These are phyloP conservation scores for Anisodus acutangulus DNA, from an alignment of 257 asterid genomes.

Conservation along the genomic window DNA sequence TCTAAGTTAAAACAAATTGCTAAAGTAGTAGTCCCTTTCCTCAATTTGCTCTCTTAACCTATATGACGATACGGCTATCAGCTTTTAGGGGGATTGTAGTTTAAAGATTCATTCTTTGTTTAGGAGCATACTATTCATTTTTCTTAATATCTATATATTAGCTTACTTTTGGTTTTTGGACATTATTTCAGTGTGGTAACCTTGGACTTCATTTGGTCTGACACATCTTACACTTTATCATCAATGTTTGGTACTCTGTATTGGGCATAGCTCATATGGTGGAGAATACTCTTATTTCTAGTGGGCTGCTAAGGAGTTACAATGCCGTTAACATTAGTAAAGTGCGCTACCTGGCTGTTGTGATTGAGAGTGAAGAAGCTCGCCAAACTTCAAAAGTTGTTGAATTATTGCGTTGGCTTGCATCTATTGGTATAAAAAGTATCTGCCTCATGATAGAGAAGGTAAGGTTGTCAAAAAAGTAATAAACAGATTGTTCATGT, in stretches of 20 bases:
- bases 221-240: conserved; percentile 64
- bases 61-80: neutral
- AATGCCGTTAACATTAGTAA: conserved; percentile 61
- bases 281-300: conserved; percentile 79
- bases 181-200: conserved; percentile 52
- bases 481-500: conserved; percentile 21
- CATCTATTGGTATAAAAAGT: conserved; percentile 60
- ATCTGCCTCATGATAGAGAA: conserved; percentile 84
- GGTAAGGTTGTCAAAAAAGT: conserved; percentile 51
- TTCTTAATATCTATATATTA: neutral
- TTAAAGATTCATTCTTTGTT: neutral
- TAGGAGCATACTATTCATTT: conserved; percentile 2
- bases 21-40: neutral
- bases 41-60: neutral
- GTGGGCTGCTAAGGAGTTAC: conserved; percentile 59
- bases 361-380: conserved; percentile 91
- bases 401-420: conserved; percentile 75
- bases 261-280: conserved; percentile 50
- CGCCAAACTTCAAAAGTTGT: conserved; percentile 63
- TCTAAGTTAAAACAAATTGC: neutral
- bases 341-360: conserved; percentile 81
- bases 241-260: conserved; percentile 67
- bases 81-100: neutral
- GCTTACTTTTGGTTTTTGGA: conserved; percentile 36
- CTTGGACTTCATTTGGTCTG: conserved; percentile 60